Conservation (phyloP, 495 filamentous ascomycete species). For the Neurospora sp. region DNA sequence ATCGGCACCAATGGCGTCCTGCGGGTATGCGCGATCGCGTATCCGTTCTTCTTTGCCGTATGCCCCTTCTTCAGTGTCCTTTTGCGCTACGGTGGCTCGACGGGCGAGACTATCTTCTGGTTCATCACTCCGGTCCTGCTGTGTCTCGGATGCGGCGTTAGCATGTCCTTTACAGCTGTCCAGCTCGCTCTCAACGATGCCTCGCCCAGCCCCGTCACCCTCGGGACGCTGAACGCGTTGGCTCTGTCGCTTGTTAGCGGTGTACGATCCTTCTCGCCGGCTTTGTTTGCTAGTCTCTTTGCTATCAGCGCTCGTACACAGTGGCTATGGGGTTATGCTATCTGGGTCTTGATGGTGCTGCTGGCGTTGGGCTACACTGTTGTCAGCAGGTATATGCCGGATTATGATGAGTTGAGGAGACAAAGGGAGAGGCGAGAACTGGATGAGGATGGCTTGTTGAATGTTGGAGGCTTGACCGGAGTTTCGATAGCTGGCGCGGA, state of each 20-base stretch:
- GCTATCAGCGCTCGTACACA: constrained; percentile 49
- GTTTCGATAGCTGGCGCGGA: neutral
- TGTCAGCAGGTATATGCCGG: constrained; percentile 38
- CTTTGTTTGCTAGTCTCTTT: constrained; percentile 49
- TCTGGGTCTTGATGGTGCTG: constrained; percentile 50
- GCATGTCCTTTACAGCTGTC: constrained; percentile 58
- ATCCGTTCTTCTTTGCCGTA: constrained; percentile 47
- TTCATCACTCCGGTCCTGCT: constrained; percentile 30
- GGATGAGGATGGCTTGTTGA: neutral
- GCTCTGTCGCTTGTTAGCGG: constrained; percentile 44
- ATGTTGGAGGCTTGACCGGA: neutral
- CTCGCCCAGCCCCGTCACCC: constrained; percentile 43
- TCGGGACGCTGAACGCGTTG: constrained; percentile 58
- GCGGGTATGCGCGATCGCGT: constrained; percentile 39
- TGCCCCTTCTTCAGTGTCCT: constrained; percentile 44
- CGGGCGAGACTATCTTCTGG: constrained; percentile 42
- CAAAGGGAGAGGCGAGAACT: constrained; percentile 7
- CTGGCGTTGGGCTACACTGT: constrained; percentile 38
- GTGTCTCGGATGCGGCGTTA: constrained; percentile 45
- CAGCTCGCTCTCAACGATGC: constrained; percentile 63
- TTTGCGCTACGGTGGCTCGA: constrained; percentile 25
- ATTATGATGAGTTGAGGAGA: constrained; percentile 32
- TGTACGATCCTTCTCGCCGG: constrained; percentile 49
- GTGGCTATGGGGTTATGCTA: constrained; percentile 48
- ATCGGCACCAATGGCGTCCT: constrained; percentile 53